Evolutionary conservation across 169 alveolate species (phyloP).

Genomic region (Eimeria sp.): DNA sequence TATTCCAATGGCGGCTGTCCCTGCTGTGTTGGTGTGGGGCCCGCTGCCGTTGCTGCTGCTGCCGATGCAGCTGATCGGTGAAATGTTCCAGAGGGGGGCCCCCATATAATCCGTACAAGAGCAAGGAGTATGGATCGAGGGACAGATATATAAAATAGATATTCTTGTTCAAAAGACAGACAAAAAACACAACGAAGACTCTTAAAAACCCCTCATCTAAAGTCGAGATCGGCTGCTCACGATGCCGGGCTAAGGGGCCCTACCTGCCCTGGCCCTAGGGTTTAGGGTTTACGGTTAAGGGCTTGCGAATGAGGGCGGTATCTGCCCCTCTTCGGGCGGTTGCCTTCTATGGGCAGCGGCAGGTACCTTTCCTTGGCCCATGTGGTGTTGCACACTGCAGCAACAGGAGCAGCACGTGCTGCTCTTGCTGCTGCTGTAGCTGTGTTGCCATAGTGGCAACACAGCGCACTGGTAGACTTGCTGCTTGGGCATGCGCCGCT

Average conservation of each 20-base stretch:
- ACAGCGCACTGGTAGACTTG: too few relatives aligned
- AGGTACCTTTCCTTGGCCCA: background rate
- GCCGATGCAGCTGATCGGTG: too few relatives aligned
- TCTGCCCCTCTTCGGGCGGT: background rate
- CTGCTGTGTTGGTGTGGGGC: background rate
- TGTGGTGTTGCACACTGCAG: background rate
- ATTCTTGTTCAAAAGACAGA: background rate
- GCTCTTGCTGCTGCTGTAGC: too few relatives aligned
- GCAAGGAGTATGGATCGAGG: too few relatives aligned
- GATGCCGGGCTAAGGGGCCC: background rate
- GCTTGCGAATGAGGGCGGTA: background rate
- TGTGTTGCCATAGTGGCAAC: too few relatives aligned
- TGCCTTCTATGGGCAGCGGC: background rate
- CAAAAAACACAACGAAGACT: background rate
- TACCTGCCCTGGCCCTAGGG: slow-evolving; percentile 5
- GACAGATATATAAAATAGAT: too few relatives aligned
- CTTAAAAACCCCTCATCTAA: too few relatives aligned
- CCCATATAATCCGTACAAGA: too few relatives aligned
- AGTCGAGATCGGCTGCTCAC: background rate
- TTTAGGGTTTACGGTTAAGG: background rate
- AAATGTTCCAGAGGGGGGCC: background rate
- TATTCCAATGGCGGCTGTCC: background rate
- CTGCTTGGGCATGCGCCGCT: too few relatives aligned
- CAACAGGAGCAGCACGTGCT: too few relatives aligned
- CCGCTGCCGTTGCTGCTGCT: slow-evolving; percentile 19